phyloP scores from a whole-genome alignment of 192 early-diverging fungal genomes.

The Entomortierella beljakovae region DNA sequence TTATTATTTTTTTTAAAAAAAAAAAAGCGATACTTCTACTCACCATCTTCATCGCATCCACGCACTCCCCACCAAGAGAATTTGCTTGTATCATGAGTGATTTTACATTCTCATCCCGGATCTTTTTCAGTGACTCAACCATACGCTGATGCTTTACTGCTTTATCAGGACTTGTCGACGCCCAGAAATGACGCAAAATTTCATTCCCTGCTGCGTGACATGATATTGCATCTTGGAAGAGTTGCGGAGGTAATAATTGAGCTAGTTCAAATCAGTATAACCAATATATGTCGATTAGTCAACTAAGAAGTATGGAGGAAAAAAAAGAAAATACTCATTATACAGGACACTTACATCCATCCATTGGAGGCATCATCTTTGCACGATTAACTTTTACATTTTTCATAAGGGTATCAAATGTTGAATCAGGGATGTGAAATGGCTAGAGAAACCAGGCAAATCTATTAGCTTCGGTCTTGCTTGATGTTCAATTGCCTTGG shows the following conservation, averaged over 20 bases:
- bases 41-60: constrained; percentile 46
- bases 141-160: constrained; percentile 61
- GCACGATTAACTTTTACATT: constrained; percentile 45
- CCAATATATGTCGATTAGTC: too few species aligned
- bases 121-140: constrained; percentile 57
- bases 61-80: constrained; percentile 33
- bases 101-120: constrained; percentile 56
- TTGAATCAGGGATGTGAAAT: constrained; percentile 23
- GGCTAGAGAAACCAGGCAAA: too few species aligned
- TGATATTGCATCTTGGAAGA: constrained; percentile 54
- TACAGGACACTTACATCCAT: constrained; percentile 34
- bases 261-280: too few species aligned
- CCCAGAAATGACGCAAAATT: constrained; percentile 68
- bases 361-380: constrained; percentile 44
- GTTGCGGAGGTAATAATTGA: constrained; percentile 48
- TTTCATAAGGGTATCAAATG: constrained; percentile 41
- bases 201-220: constrained; percentile 67
- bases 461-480: too few species aligned
- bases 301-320: neutral
- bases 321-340: neutral
- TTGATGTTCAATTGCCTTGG: too few species aligned
- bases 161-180: constrained; percentile 58
- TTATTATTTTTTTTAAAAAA: neutral
- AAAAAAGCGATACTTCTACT: neutral
- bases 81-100: constrained; percentile 53